These are phyloP conservation scores for Puccinia coronata DNA, from an alignment of 1,284 basidiomycete genomes.

Conservation along the genomic window DNA sequence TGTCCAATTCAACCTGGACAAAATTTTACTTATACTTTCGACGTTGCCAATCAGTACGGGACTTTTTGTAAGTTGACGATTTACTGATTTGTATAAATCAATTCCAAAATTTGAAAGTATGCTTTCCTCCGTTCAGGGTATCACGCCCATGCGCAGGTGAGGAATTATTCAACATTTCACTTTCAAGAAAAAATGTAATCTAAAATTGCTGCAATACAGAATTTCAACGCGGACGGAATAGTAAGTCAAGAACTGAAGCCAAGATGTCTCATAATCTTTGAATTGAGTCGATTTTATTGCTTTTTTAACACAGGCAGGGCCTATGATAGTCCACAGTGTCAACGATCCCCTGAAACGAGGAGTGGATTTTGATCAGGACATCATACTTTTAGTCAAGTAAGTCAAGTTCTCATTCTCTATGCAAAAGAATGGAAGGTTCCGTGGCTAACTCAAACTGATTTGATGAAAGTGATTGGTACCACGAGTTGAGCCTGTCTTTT, in stretches of 20 bases:
- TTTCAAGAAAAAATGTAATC: background rate
- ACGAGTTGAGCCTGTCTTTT: slow-evolving; percentile 33
- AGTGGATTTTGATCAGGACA: slow-evolving; percentile 37
- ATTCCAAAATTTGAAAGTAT: background rate
- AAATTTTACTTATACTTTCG: slow-evolving; percentile 65
- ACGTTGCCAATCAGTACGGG: slow-evolving; percentile 58
- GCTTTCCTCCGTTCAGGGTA: background rate
- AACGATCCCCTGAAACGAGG: slow-evolving; percentile 52
- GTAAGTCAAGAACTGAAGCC: background rate
- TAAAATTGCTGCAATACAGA: background rate
- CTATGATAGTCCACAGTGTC: slow-evolving; percentile 54
- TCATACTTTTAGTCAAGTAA: slow-evolving; percentile 35
- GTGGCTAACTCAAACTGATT: background rate
- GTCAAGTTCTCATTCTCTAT: background rate
- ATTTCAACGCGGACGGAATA: slow-evolving; percentile 26
- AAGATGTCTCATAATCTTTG: background rate
- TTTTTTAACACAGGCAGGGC: slow-evolving; percentile 54
- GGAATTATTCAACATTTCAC: background rate
- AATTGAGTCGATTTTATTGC: background rate
- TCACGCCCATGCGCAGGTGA: slow-evolving; percentile 29
- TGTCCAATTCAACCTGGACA: slow-evolving; percentile 64
- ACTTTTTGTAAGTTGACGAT: slow-evolving; percentile 59
- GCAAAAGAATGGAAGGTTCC: background rate
- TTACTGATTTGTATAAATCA: background rate
- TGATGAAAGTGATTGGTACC: slow-evolving; percentile 42